These are phyloP conservation scores for Naganishia kalamii DNA, from an alignment of 768 basidiomycete species.

Conservation along the genomic window DNA sequence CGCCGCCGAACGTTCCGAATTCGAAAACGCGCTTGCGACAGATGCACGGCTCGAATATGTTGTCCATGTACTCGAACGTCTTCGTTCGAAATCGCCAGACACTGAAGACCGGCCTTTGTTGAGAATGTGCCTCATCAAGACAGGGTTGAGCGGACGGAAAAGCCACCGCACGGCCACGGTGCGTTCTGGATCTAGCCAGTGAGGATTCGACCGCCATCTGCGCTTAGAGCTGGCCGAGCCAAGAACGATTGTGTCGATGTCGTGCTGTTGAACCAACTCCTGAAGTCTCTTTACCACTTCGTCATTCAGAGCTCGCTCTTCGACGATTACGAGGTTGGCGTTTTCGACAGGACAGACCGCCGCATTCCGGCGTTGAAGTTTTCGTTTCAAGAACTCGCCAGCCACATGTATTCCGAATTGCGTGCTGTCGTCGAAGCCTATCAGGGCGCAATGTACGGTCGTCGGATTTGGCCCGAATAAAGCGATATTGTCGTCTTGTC, in stretches of 20 bases:
- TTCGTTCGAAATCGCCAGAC: not conserved
- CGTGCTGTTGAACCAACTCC: not conserved
- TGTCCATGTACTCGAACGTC: constrained; percentile 3
- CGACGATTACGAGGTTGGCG: constrained; percentile 2
- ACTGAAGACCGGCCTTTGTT: not conserved
- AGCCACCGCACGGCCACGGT: constrained; percentile 14
- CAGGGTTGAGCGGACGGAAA: constrained; percentile 13
- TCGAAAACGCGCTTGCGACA: not conserved
- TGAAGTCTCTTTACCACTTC: not conserved
- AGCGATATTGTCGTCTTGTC: not conserved
- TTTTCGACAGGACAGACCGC: not conserved
- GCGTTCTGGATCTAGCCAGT: not conserved
- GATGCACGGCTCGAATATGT: not conserved
- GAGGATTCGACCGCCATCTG: constrained; percentile 1
- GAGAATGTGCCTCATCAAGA: not conserved
- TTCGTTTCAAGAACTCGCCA: constrained; percentile 11
- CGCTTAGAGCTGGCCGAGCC: constrained; percentile 1
- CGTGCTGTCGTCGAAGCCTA: constrained; percentile 3
- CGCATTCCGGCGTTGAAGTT: not conserved
- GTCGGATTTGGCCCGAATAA: too few species aligned
- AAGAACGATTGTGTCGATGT: not conserved
- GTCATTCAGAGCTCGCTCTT: constrained; percentile 1
- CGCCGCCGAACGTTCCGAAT: too few species aligned
- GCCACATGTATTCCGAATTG: not conserved
- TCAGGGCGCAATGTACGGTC: not conserved